Evolutionary conservation across 176 grass and related monocot species (phyloP), one percentile per base, ranked within the genome.

Genomic region (Triticum timopheevii): DNA sequence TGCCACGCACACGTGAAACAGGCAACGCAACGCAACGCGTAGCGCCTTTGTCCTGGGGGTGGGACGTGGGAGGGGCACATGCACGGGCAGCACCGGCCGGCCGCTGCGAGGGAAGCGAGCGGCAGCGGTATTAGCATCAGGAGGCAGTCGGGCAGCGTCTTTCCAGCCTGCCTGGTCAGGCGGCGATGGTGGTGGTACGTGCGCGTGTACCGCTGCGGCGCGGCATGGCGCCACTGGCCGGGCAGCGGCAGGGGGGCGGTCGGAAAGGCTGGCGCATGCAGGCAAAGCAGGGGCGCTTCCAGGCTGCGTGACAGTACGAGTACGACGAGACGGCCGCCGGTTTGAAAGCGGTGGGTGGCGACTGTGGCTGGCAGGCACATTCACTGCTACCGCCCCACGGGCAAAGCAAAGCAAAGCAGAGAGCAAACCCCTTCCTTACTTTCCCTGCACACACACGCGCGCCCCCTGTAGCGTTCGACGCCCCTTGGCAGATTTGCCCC

Each of bases 301-400:
- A 10, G 59, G 82, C 83, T 52, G 88, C n/a, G 83, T 72, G 81
- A 79, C 31, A 66, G 65, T 5, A 33, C 2, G 69, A 63, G 64
- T 4, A 36, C 3, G 70, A 73, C 6, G 71, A 49, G 39, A 30
- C 69, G 78, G 77, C 88, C 83, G 63, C 83, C 22, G 69, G 69
- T 58, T 78, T 71, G 65, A 86, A 72, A 79, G 84, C 74, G 75
- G 36, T 61, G 7, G 62, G 25, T 9, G 13, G 13, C 63, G 88
- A 13, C 44, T 82, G 44, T 77, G 86, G 82, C 86, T 71, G 86
- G 70, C 90, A 88, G 86, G 86, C 90, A 91, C 90, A 88, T 88
- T 91, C 86, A 91, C 86, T 85, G 81, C 81, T 58, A 76, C 82
- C 86, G 85, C 77, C 89, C 85, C 82, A 88, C 82, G 89, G 89